Percentiles rank a stretch among this genome's conserved stretches.
Conservation (phyloP, 768 basidiomycete species). For the Tephrocybe sp. region DNA sequence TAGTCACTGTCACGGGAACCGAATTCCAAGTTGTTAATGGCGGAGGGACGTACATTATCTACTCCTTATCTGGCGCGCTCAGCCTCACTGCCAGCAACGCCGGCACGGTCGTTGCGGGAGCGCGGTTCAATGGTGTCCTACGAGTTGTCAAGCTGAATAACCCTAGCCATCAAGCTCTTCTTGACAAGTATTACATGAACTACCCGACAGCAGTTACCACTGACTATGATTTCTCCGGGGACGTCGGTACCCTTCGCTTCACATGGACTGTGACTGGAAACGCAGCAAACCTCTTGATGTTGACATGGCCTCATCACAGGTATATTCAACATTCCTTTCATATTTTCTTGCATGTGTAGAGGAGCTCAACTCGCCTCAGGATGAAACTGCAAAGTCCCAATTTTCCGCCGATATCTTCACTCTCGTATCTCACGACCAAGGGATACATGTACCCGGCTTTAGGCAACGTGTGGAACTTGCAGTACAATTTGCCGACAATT, state of each 20-base stretch:
- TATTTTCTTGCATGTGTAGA: neutral
- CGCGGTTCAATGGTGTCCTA: slow-evolving; percentile 26
- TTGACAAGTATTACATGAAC: slow-evolving; percentile 27
- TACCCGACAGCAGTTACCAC: slow-evolving; percentile 27
- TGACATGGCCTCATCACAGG: slow-evolving; percentile 34
- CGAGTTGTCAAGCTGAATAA: slow-evolving; percentile 26
- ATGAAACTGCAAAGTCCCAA: slow-evolving; percentile 24
- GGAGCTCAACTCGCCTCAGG: neutral
- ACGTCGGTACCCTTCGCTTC: slow-evolving; percentile 28
- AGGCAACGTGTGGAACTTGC: slow-evolving; percentile 28
- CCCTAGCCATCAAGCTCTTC: slow-evolving; percentile 22
- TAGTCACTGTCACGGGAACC: slow-evolving; percentile 24
- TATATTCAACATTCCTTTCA: slow-evolving; percentile 4
- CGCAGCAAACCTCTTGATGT: slow-evolving; percentile 26
- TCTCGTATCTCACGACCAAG: slow-evolving; percentile 31
- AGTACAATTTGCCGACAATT: slow-evolving; percentile 28
- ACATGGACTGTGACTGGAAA: slow-evolving; percentile 28
- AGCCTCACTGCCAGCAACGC: slow-evolving; percentile 22
- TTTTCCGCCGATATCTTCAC: slow-evolving; percentile 19
- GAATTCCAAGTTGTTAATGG: slow-evolving; percentile 25
- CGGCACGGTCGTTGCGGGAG: slow-evolving; percentile 21
- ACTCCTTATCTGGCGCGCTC: slow-evolving; percentile 28
- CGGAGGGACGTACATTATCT: slow-evolving; percentile 29
- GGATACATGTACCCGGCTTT: slow-evolving; percentile 31
- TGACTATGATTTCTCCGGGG: slow-evolving; percentile 27